Evolutionary conservation across 1,139 yeast species (phyloP).

Genomic region (Nakaseomyces nivariensis): DNA sequence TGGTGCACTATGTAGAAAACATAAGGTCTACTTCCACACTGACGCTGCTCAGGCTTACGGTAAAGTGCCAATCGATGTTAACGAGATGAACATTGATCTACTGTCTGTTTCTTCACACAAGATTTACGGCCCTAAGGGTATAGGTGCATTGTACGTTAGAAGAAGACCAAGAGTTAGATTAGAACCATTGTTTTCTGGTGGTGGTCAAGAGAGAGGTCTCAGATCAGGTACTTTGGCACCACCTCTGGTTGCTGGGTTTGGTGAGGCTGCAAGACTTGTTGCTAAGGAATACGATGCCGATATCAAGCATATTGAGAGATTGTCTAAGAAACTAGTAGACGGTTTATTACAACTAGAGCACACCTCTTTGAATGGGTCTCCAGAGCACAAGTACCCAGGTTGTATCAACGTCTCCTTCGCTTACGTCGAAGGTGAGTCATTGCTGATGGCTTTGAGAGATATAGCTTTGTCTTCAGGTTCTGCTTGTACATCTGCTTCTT

Average conservation of each 20-base stretch:
- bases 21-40: slow-evolving; percentile 94
- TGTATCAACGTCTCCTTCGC: slow-evolving; percentile 96
- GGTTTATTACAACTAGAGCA: slow-evolving; percentile 78
- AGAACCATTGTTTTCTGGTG: slow-evolving; percentile 92
- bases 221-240: slow-evolving; percentile 97
- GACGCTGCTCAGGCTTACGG: slow-evolving; percentile 98
- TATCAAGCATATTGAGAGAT: slow-evolving; percentile 51
- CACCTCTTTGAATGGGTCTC: slow-evolving; percentile 82
- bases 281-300: slow-evolving; percentile 66
- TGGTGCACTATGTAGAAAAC: slow-evolving; percentile 74
- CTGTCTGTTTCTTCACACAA: slow-evolving; percentile 93
- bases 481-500: slow-evolving; percentile 98
- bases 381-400: slow-evolving; percentile 67
- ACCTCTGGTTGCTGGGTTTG: slow-evolving; percentile 89
- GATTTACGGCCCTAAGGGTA: slow-evolving; percentile 96
- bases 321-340: slow-evolving; percentile 62
- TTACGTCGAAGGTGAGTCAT: slow-evolving; percentile 94
- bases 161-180: slow-evolving; percentile 97
- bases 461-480: slow-evolving; percentile 94
- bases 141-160: slow-evolving; percentile 91
- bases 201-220: slow-evolving; percentile 98
- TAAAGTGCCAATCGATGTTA: slow-evolving; percentile 84
- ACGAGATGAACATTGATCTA: slow-evolving; percentile 84
- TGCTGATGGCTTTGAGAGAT: slow-evolving; percentile 94
- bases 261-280: slow-evolving; percentile 91